A percentile compares a stretch with the other conserved stretches of the same genome.
These are phyloP conservation scores for Oryza meyeriana DNA, from an alignment of 176 grass and related monocot genomes.

Conservation along the genomic window DNA sequence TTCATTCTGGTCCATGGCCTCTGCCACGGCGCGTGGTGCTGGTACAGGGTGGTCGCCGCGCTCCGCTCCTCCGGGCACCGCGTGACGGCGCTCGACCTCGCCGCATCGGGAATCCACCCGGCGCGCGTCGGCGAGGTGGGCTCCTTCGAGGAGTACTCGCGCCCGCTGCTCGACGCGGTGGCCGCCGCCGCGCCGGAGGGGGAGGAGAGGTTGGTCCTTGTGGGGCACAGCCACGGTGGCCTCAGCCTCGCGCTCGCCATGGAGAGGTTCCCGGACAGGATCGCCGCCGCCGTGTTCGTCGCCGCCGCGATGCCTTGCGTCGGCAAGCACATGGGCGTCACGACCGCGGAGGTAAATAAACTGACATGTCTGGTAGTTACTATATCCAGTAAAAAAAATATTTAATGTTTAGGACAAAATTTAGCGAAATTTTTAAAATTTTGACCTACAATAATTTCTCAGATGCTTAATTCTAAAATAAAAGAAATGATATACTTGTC, in stretches of 20 bases:
- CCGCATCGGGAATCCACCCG: conserved; percentile 33
- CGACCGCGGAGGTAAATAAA: conserved; percentile 22
- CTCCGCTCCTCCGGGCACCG: conserved; percentile 34
- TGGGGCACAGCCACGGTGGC: conserved; percentile 58
- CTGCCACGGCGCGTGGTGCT: conserved; percentile 58
- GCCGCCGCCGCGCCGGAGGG: not conserved
- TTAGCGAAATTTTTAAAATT: too few relatives aligned
- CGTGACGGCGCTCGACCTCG: conserved; percentile 54
- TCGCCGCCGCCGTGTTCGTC: conserved; percentile 46
- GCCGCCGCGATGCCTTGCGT: conserved; percentile 41
- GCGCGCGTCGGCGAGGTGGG: conserved; percentile 42
- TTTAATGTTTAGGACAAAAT: too few relatives aligned
- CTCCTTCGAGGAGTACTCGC: conserved; percentile 52
- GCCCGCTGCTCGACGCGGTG: conserved; percentile 40
- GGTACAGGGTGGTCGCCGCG: conserved; percentile 37
- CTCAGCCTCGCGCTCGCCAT: conserved; percentile 49
- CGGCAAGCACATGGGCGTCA: conserved; percentile 28
- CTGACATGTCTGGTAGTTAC: too few relatives aligned
- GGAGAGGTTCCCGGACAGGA: conserved; percentile 44
- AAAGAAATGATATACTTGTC: too few relatives aligned
- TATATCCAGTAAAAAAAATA: too few relatives aligned
- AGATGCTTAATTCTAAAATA: too few relatives aligned
- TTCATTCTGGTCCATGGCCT: conserved; percentile 52
- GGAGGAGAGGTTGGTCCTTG: conserved; percentile 46
- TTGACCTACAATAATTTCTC: too few relatives aligned